Evolutionary conservation across 139 green algal species (phyloP).

Genomic region (Ulvella scutata): DNA sequence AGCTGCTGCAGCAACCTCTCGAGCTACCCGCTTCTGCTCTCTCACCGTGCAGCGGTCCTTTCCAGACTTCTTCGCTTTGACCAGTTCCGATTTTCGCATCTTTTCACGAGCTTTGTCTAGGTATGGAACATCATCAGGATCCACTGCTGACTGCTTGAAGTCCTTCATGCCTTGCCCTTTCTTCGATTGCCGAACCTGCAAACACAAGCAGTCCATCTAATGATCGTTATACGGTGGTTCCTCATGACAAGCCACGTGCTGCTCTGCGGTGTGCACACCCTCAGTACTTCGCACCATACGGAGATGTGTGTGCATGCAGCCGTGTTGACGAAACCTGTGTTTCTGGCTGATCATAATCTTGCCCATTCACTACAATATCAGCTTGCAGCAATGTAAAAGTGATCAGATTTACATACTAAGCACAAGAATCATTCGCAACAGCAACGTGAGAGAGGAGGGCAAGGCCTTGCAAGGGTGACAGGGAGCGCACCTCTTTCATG

Average conservation of each 20-base stretch:
- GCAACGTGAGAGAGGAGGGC: background rate
- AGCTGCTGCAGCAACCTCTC: slow-evolving; percentile 1
- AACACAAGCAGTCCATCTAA: too few relatives aligned
- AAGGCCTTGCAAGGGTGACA: background rate
- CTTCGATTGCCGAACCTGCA: background rate
- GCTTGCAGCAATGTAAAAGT: background rate
- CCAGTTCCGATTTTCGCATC: slow-evolving; percentile 38
- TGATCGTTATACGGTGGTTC: too few relatives aligned
- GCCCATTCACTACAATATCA: background rate
- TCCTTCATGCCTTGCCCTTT: background rate
- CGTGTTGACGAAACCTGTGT: too few relatives aligned
- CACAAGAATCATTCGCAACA: too few relatives aligned
- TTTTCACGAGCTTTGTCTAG: slow-evolving; percentile 72
- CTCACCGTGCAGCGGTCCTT: background rate
- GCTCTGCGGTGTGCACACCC: too few relatives aligned
- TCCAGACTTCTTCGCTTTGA: background rate
- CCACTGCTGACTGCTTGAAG: slow-evolving; percentile 35
- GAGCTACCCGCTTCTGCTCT: background rate
- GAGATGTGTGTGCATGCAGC: too few relatives aligned
- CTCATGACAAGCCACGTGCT: too few relatives aligned
- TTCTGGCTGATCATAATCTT: too few relatives aligned
- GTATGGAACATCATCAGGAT: slow-evolving; percentile 52
- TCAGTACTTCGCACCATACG: too few relatives aligned
- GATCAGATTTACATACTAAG: background rate
- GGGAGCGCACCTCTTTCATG: slow-evolving; percentile 69